Base-by-base conservation (phyloP, 805 yeast species). In the Lachancea thermotolerans region DNA sequence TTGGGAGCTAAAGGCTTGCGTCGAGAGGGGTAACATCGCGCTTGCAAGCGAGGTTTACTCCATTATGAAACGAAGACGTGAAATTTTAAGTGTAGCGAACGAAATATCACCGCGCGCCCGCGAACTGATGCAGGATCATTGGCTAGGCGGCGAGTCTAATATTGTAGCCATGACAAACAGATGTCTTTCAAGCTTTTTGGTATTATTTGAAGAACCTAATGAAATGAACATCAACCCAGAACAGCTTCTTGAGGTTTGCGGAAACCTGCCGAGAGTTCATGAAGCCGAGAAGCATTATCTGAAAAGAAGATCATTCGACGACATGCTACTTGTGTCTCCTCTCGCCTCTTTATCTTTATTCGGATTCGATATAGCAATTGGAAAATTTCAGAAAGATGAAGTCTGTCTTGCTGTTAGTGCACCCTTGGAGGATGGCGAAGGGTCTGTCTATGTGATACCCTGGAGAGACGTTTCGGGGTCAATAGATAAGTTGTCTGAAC, bases 11-110 rank as follows among this genome's bases (percentile, higher is more conserved):
- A 58, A 60, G 12, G 61, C 71, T 44, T 82, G 89, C 59, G 71
- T 80, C 68, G 45, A 67, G 10, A 62, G 82, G 35, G 88, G 88
- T 0, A 59, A 68, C 35, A 67, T 75, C 0, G 86, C 78, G 0
- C 49, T 77, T 4, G 55, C 60, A 12, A 72, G 75, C 0, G 87
- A 81, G 52, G 45, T 74, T 6, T 45, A 46, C 18, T 37, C 54
- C 16, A 31, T 54, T 32, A 27, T 39, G 12, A 38, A 38, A 10
- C 47, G 53, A 30, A 42, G 55, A n/a, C 25, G 39, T 12, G 42
- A 49, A 12, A 38, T 54, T 10, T 30, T 57, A 17, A 46, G 44
- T 21, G 18, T 50, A 1, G 53, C 54, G 17, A 50, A 53, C 32
- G 41, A 39, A 3, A 42, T 52, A 3, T 49, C 55, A 8, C 62